Conservation (phyloP, 2,329 filamentous ascomycete species). For the Sporothrix brasiliensis region DNA sequence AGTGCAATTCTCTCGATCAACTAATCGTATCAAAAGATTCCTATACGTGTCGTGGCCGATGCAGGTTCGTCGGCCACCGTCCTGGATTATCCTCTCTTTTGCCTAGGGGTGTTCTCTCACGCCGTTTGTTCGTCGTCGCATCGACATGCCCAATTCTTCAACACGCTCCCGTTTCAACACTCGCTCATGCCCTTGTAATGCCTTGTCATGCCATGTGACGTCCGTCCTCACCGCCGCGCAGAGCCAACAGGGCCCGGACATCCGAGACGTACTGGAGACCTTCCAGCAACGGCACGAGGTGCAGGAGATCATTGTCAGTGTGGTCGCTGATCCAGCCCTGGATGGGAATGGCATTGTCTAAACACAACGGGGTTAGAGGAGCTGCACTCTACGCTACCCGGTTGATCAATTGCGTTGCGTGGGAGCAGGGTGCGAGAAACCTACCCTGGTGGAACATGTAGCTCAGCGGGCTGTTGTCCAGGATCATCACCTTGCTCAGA, state of each 20-base stretch:
- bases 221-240: constrained; percentile 82
- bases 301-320: constrained; percentile 91
- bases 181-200: no score
- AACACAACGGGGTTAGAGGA: background rate
- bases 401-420: background rate
- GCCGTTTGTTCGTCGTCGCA: constrained; percentile 13
- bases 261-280: constrained; percentile 96
- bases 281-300: constrained; percentile 89
- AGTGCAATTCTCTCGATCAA: constrained; percentile 18
- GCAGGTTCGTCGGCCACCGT: background rate
- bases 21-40: constrained; percentile 8
- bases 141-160: background rate
- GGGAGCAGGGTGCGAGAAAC: constrained; percentile 38
- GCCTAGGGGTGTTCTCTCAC: background rate
- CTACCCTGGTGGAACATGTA: constrained; percentile 98
- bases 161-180: no score
- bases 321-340: constrained; percentile 99
- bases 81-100: background rate
- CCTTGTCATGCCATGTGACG: constrained; percentile 55
- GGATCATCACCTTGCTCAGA: constrained; percentile 95
- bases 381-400: no score
- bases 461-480: constrained; percentile 97
- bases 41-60: background rate
- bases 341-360: constrained; percentile 98
- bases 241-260: constrained; percentile 83